Evolutionary conservation across 2,329 filamentous ascomycete genomes (phyloP).

Genomic region (Cladosporium sp.): DNA sequence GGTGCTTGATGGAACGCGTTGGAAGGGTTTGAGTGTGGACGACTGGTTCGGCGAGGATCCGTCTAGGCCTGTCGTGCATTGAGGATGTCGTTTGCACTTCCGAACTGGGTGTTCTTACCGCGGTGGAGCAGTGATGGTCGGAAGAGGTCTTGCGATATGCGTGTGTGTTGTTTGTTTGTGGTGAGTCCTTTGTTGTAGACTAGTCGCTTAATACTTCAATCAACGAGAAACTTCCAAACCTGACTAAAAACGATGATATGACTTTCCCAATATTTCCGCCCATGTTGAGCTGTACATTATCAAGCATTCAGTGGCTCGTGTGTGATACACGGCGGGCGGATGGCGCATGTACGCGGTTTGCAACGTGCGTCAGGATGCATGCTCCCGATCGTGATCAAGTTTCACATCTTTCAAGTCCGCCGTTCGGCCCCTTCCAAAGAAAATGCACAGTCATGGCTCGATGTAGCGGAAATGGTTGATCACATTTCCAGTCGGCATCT

Average conservation of each 20-base stretch:
- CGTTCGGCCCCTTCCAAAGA: background rate
- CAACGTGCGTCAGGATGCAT: background rate
- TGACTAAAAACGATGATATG: background rate
- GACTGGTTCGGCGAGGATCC: background rate
- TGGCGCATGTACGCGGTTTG: background rate
- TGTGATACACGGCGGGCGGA: background rate
- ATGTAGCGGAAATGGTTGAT: background rate
- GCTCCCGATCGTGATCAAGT: background rate
- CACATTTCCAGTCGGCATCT: background rate
- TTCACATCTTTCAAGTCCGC: background rate
- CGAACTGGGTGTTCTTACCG: background rate
- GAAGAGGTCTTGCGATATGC: background rate
- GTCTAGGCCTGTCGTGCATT: background rate
- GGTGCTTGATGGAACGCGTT: background rate
- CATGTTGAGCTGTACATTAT: background rate
- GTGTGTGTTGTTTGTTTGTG: background rate
- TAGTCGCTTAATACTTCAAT: background rate
- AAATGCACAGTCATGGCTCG: no score
- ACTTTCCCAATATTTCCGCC: background rate
- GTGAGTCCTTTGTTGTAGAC: background rate
- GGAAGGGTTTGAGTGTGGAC: conserved; percentile 9
- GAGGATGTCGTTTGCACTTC: background rate
- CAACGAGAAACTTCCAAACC: background rate
- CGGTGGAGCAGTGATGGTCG: background rate
- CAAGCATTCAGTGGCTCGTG: background rate